Evolutionary conservation across 2,329 filamentous ascomycete species (phyloP).

Genomic region (Arachnomyces sp.): DNA sequence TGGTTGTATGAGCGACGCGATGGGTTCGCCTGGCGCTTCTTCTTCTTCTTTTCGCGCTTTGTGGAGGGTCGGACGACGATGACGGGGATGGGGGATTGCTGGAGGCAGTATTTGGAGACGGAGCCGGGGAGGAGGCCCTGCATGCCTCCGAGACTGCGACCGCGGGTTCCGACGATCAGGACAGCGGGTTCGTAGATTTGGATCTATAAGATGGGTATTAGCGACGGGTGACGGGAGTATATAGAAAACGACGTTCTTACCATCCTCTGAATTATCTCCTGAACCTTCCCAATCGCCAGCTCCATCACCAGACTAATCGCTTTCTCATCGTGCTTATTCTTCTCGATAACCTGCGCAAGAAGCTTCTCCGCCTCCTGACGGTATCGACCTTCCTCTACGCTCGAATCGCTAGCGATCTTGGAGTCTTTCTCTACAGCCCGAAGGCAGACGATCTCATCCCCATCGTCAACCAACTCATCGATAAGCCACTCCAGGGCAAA

Average conservation of each 20-base stretch:
- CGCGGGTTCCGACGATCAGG: conserved; percentile 81
- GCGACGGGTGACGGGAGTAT: background rate
- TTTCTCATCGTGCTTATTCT: conserved; percentile 68
- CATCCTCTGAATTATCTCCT: conserved; percentile 83
- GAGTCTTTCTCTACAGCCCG: conserved; percentile 78
- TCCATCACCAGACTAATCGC: conserved; percentile 80
- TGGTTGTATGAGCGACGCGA: conserved; percentile 65
- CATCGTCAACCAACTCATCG: conserved; percentile 84
- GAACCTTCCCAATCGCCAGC: conserved; percentile 80
- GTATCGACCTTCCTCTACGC: conserved; percentile 61
- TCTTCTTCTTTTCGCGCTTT: conserved; percentile 83
- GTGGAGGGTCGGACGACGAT: conserved; percentile 83
- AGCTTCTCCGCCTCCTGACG: conserved; percentile 65
- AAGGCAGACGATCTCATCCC: conserved; percentile 86
- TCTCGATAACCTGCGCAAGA: conserved; percentile 66
- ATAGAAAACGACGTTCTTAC: conserved; percentile 41
- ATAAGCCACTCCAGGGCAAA: conserved; percentile 89
- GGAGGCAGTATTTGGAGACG: conserved; percentile 88
- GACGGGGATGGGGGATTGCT: conserved; percentile 86
- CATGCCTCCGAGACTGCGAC: conserved; percentile 73
- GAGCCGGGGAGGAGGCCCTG: conserved; percentile 81
- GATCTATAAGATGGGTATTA: conserved; percentile 50
- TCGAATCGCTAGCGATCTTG: conserved; percentile 54
- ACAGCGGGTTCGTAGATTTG: conserved; percentile 86
- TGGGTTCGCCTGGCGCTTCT: conserved; percentile 71